These are phyloP conservation scores for Claviceps sp. DNA, from an alignment of 2,329 filamentous ascomycete genomes.

Conservation along the genomic window DNA sequence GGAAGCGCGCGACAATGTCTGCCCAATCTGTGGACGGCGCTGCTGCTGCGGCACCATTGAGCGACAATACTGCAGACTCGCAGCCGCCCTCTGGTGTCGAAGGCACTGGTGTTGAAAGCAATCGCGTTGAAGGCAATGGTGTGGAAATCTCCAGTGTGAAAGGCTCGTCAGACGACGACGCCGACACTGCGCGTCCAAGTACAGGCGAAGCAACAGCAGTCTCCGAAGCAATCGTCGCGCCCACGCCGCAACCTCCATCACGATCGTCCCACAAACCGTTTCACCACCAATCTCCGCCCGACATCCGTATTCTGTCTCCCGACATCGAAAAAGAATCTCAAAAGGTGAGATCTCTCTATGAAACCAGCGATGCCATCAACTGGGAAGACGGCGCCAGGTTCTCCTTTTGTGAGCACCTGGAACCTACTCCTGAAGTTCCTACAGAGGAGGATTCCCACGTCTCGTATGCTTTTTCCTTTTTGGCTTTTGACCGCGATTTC, in stretches of 20 bases:
- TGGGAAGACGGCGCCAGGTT: constrained; percentile 38
- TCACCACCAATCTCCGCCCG: constrained; percentile 21
- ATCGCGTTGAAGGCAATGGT: no score
- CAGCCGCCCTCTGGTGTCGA: background rate
- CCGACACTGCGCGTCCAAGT: background rate
- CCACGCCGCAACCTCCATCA: background rate
- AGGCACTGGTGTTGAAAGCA: no score
- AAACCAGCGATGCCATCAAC: constrained; percentile 37
- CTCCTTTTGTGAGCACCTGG: constrained; percentile 34
- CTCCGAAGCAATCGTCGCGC: constrained; percentile 2
- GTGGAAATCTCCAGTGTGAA: no score
- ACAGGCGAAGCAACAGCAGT: constrained; percentile 1
- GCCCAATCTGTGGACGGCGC: background rate
- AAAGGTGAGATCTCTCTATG: constrained; percentile 55
- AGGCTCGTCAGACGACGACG: background rate
- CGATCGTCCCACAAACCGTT: background rate
- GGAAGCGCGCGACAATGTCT: constrained; percentile 20
- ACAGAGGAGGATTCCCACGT: constrained; percentile 39
- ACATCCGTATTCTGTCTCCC: constrained; percentile 38
- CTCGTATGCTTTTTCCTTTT: constrained; percentile 42
- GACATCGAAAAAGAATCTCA: constrained; percentile 49
- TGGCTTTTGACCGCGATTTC: constrained; percentile 11
- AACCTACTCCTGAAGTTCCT: constrained; percentile 36
- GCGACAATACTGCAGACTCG: background rate
- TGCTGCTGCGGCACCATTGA: constrained; percentile 1